Evolutionary conservation across 345 rosid species (phyloP).

Genomic region (Ceriops decandra): DNA sequence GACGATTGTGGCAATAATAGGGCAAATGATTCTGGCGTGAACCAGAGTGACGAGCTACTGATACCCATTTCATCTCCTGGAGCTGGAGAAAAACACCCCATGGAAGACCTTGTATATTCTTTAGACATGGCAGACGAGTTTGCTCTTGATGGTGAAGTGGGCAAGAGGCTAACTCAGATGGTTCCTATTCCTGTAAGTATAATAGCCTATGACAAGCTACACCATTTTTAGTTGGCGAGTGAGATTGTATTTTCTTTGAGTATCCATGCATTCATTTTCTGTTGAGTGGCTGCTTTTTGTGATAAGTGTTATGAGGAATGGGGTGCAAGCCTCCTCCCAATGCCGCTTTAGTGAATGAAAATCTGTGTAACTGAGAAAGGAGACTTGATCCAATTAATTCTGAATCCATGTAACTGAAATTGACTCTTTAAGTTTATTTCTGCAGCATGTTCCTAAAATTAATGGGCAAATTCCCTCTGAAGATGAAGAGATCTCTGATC

Average conservation of each 20-base stretch:
- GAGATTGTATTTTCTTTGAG: background rate
- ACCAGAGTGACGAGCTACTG: conserved; percentile 24
- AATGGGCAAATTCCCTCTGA: conserved; percentile 56
- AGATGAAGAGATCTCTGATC: conserved; percentile 61
- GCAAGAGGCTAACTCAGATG: conserved; percentile 67
- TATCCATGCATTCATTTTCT: too few species aligned
- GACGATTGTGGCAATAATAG: conserved; percentile 15
- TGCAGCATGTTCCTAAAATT: conserved; percentile 63
- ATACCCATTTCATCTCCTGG: conserved; percentile 22
- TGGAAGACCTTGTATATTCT: conserved; percentile 33
- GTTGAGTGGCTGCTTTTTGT: too few species aligned
- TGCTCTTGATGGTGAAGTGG: conserved; percentile 61
- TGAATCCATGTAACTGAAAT: background rate
- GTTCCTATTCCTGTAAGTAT: conserved; percentile 66
- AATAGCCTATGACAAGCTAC: background rate
- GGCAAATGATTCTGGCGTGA: conserved; percentile 12
- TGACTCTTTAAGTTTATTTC: conserved; percentile 5
- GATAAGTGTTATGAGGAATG: too few species aligned
- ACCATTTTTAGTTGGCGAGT: background rate
- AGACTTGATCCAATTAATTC: too few species aligned
- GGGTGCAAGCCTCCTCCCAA: too few species aligned
- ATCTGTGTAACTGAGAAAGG: too few species aligned
- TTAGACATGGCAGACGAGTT: conserved; percentile 54
- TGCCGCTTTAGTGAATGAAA: too few species aligned
- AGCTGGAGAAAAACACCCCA: conserved; percentile 22